Evolutionary conservation across 805 yeast species (phyloP), one percentile per base, ranked within the genome.

Genomic region (Candida germanica): DNA sequence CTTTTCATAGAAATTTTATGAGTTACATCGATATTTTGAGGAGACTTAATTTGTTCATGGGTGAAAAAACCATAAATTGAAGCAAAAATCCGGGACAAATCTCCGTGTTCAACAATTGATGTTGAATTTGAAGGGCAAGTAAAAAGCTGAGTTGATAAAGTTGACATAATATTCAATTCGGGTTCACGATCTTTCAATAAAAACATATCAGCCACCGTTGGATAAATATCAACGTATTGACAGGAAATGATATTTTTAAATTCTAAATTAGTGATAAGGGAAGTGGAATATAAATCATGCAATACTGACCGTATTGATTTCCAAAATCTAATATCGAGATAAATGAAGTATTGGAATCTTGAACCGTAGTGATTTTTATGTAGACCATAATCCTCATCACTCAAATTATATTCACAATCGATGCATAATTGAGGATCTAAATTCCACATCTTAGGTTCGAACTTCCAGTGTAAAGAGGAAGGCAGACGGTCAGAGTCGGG

Each of bases 111-210:
- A 5, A 79, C 69, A 17, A 85, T 74, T 18, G 77, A 62, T 1
- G 75, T 73, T 0, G 95, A 80, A 45, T 83, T 81, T 0, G 88
- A 75, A 0, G 97, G 96, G 36, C 95, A 83, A 0, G 97, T 89
- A 58, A 88, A 88, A 15, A 93, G 62, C 59, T 93, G 98, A 0
- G 91, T 80, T 0, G 94, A 79, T 14, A 91, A 61, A 25, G 81
- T 77, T 25, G 80, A 73, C 65, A 89, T 69, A 3, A 85, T 71
- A 9, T 91, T 86, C 36, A 77, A 61, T 48, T 88, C 96, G 0
- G 96, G 95, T 51, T 93, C 98, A 41, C 96, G 71, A 51, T 93
- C 99, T 44, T 78, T 64, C 0, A 73, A 61, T 31, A 85, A 67
- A 47, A 80, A 85, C 64, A 83, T 66, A 43, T 86, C 86, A 1